Percentiles rank a stretch among this genome's conserved stretches.
phyloP scores from a whole-genome alignment of 2,329 filamentous ascomycete genomes.

The Calonectria leucothoes region DNA sequence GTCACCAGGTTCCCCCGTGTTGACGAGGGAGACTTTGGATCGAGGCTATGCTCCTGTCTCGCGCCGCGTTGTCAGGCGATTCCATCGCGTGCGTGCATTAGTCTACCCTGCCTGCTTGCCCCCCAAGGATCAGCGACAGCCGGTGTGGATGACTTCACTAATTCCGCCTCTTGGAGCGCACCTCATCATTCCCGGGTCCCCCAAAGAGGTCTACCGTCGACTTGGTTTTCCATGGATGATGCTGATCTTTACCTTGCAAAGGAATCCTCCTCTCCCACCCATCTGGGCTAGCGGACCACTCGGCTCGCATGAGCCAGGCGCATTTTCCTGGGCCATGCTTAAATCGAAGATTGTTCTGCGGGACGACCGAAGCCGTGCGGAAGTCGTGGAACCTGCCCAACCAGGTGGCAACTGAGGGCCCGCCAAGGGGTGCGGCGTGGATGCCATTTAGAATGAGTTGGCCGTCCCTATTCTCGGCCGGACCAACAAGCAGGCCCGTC shows the following conservation, averaged over 20 bases:
- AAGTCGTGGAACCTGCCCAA: conserved; percentile 1
- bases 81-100: neutral
- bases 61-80: neutral
- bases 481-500: neutral
- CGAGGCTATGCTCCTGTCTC: neutral
- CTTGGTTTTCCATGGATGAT: neutral
- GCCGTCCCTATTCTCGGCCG: neutral
- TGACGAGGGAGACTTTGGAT: neutral
- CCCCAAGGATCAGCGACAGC: neutral
- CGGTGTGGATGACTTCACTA: neutral
- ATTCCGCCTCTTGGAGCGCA: neutral
- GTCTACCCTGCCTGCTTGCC: neutral
- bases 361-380: neutral
- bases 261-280: neutral
- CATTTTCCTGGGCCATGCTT: neutral
- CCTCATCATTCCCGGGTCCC: neutral
- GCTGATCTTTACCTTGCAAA: conserved; percentile 1
- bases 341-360: neutral
- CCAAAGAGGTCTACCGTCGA: neutral
- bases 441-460: neutral
- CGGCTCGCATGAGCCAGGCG: neutral
- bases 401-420: neutral
- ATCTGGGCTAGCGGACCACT: neutral
- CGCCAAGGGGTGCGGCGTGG: neutral
- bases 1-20: neutral